Conservation (phyloP, 2,329 filamentous ascomycete genomes). For the Colletotrichum costaricense region DNA sequence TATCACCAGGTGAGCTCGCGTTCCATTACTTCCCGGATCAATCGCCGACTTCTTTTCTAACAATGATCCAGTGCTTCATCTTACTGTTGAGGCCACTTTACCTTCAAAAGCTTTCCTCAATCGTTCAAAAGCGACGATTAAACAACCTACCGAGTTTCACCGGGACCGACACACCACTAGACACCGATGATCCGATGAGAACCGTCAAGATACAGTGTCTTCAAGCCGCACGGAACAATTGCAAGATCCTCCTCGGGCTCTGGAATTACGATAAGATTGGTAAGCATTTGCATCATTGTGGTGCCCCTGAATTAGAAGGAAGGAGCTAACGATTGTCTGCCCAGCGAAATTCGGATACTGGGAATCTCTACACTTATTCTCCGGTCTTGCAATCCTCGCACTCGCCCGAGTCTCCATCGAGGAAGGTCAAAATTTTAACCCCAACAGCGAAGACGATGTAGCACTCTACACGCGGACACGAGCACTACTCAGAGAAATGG, state of each 20-base stretch:
- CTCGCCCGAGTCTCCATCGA: constrained; percentile 24
- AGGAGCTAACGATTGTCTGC: rapidly evolving
- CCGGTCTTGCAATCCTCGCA: constrained; percentile 37
- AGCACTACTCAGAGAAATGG: constrained; percentile 33
- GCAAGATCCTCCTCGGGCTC: constrained; percentile 29
- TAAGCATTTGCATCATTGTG: neutral
- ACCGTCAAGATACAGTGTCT: constrained; percentile 28
- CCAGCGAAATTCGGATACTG: constrained; percentile 40
- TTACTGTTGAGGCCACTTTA: constrained; percentile 32
- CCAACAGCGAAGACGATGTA: neutral
- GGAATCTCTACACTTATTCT: constrained; percentile 42
- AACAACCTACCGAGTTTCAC: neutral
- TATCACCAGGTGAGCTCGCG: constrained; percentile 31
- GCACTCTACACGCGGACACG: constrained; percentile 25
- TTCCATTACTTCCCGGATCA: neutral
- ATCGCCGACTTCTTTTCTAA: neutral
- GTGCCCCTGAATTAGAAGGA: neutral
- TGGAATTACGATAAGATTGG: constrained; percentile 31
- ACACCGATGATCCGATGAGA: neutral
- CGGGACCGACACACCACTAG: neutral
- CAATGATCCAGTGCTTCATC: constrained; percentile 26
- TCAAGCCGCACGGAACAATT: constrained; percentile 29
- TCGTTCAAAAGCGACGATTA: neutral
- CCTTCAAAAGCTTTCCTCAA: constrained; percentile 22
- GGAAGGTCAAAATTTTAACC: neutral